Conservation (phyloP, 176 grass and related monocot species). For the Raddia guianensis region DNA sequence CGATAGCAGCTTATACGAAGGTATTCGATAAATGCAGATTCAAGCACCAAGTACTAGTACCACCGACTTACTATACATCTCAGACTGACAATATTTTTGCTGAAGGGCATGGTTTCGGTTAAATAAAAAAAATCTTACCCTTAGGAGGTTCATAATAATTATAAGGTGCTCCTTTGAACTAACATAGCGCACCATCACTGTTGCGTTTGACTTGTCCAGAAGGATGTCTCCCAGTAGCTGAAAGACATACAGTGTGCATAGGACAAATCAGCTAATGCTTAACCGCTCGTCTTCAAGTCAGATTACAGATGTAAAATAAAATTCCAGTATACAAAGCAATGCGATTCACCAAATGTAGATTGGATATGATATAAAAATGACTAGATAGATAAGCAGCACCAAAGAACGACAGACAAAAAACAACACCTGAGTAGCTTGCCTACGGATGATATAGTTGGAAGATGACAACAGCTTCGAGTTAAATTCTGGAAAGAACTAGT, state of each 20-base stretch:
- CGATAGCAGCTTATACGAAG: background rate
- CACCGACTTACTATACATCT: background rate
- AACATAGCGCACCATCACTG: slow-evolving; percentile 58
- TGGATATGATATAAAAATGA: background rate
- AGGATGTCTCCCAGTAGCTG: slow-evolving; percentile 74
- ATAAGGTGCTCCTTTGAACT: slow-evolving; percentile 63
- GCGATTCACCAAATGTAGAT: background rate
- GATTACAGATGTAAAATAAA: background rate
- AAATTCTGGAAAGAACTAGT: slow-evolving; percentile 68
- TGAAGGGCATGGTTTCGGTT: background rate
- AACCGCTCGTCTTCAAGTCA: background rate
- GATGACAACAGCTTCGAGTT: slow-evolving; percentile 52
- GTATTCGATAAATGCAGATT: background rate
- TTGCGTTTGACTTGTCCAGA: slow-evolving; percentile 54
- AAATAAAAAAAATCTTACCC: slow-evolving; percentile 42
- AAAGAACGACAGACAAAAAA: background rate
- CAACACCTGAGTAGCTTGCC: slow-evolving; percentile 50
- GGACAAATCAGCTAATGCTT: background rate
- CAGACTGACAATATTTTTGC: background rate
- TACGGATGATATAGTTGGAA: slow-evolving; percentile 60
- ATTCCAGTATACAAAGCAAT: background rate
- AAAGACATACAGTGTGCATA: slow-evolving; percentile 8
- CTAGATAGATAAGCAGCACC: background rate
- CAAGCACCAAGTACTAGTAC: background rate
- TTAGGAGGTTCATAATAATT: slow-evolving; percentile 72